A percentile compares a stretch with the other conserved stretches of the same genome.
phyloP scores from a whole-genome alignment of 2,329 filamentous ascomycete genomes.

The Ophiocordyceps australis region DNA sequence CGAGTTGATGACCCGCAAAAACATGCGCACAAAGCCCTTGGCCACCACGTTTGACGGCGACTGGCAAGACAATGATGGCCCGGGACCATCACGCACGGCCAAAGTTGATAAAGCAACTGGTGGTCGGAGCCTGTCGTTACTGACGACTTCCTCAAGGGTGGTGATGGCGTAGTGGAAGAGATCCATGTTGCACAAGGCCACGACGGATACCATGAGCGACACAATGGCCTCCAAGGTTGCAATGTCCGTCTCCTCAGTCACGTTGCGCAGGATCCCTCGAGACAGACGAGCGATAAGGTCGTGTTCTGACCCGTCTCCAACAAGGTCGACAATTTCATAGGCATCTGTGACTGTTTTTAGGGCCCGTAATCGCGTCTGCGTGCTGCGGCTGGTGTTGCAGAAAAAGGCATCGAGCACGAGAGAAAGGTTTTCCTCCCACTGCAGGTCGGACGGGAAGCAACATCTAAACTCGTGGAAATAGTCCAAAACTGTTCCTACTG shows the following conservation, averaged over 20 bases:
- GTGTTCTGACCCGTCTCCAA: slow-evolving; percentile 38
- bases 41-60: slow-evolving; percentile 55
- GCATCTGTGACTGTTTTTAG: slow-evolving; percentile 41
- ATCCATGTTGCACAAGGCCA: slow-evolving; percentile 35
- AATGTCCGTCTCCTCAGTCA: slow-evolving; percentile 45
- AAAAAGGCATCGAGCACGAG: slow-evolving; percentile 46
- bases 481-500: slow-evolving; percentile 43
- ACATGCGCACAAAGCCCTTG: slow-evolving; percentile 55
- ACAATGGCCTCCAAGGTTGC: slow-evolving; percentile 46
- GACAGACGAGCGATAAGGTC: slow-evolving; percentile 40
- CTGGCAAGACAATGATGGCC: slow-evolving; percentile 13
- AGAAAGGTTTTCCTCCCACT: slow-evolving; percentile 47
- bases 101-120: too few relatives aligned
- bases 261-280: slow-evolving; percentile 39
- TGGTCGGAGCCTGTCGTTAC: slow-evolving; percentile 26
- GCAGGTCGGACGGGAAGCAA: slow-evolving; percentile 51
- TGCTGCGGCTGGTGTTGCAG: slow-evolving; percentile 39
- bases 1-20: slow-evolving; percentile 52
- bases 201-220: slow-evolving; percentile 45
- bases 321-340: slow-evolving; percentile 37
- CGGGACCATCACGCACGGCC: too few relatives aligned
- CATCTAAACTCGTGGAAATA: slow-evolving; percentile 52
- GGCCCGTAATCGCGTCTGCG: slow-evolving; percentile 42
- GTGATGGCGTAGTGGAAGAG: slow-evolving; percentile 42
- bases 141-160: slow-evolving; percentile 30